A percentile compares a stretch with the other conserved stretches of the same genome.
phyloP scores from a whole-genome alignment of 805 yeast species.

The Tetrapisispora nanseiensis region DNA sequence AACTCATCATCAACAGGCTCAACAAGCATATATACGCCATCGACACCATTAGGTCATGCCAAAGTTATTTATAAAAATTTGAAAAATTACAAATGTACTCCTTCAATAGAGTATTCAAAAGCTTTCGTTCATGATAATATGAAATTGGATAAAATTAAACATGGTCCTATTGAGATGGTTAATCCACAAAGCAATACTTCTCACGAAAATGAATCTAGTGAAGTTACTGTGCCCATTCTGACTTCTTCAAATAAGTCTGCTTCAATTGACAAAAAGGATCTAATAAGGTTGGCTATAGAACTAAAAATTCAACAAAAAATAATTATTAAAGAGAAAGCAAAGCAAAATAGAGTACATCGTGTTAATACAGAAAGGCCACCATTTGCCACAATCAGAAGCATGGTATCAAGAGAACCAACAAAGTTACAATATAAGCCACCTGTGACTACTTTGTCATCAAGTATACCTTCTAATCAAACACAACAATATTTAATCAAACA shows the following conservation, averaged over 20 bases:
- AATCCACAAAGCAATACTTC: no score
- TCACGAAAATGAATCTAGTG: no score
- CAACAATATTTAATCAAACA: neutral
- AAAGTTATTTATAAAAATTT: conserved; percentile 19
- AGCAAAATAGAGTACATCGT: no score
- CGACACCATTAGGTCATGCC: conserved; percentile 20
- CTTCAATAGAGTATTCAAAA: conserved; percentile 4
- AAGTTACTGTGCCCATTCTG: no score
- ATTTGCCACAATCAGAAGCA: no score
- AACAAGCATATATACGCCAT: neutral
- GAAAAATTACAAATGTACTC: conserved; percentile 19
- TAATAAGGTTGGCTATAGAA: neutral
- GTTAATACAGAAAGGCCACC: no score
- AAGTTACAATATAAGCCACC: neutral
- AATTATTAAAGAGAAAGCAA: no score
- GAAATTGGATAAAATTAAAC: neutral
- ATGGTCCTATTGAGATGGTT: no score
- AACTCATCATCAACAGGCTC: neutral
- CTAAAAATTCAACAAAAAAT: neutral
- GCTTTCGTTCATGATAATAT: neutral
- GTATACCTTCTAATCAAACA: neutral
- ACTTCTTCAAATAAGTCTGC: no score
- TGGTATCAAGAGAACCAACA: no score
- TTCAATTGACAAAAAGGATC: neutral
- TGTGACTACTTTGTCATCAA: neutral